These are phyloP conservation scores for Pseudophaeomoniella oleicola DNA, from an alignment of 2,329 filamentous ascomycete species.

Conservation along the genomic window DNA sequence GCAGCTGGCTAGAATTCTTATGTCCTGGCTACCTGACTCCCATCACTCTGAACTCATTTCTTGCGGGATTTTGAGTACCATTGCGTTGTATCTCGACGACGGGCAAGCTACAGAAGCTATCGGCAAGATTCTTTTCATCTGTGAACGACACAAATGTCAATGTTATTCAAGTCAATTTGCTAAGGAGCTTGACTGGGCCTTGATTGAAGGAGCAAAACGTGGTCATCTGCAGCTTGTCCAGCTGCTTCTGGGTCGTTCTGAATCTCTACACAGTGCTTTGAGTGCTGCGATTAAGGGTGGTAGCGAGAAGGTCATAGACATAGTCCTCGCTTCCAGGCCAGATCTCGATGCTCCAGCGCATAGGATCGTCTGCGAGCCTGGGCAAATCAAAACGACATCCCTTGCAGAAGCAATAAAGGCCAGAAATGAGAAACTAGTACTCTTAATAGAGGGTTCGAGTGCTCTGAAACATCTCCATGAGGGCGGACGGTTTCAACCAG, in stretches of 20 bases:
- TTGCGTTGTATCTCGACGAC: not conserved
- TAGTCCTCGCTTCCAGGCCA: conserved; percentile 43
- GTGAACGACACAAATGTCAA: not conserved
- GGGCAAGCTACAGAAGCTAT: not conserved
- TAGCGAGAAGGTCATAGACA: conserved; percentile 41
- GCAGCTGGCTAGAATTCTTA: not conserved
- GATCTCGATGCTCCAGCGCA: conserved; percentile 23
- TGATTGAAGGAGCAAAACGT: conserved; percentile 3
- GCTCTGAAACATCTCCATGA: not conserved
- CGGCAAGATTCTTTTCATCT: not conserved
- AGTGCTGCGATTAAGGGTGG: conserved; percentile 46
- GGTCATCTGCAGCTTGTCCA: conserved; percentile 2
- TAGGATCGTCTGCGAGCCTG: not conserved
- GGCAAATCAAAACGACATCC: not conserved
- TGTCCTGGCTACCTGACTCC: not conserved
- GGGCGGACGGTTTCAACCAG: not conserved
- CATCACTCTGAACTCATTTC: conserved; percentile 1
- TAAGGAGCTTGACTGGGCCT: not conserved
- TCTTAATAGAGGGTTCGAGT: not conserved
- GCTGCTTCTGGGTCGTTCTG: not conserved
- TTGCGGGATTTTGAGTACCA: not conserved
- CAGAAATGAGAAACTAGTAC: not conserved
- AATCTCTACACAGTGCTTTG: conserved; percentile 24
- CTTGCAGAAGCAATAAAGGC: conserved; percentile 4
- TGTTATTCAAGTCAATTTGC: not conserved